phyloP scores from a whole-genome alignment of 805 yeast species.

The Phaffomyces opuntiae region DNA sequence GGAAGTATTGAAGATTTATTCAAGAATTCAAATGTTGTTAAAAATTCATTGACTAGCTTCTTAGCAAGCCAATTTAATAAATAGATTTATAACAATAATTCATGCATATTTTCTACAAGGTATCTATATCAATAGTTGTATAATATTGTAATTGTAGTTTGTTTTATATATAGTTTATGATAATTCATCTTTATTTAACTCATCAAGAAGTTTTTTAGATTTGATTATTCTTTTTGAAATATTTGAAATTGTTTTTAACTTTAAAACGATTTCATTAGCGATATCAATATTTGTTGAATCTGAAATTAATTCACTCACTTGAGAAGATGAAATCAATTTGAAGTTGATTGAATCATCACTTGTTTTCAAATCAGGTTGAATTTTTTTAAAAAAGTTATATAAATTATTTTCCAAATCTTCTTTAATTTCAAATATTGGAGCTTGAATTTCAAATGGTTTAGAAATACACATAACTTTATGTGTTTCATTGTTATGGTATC shows the following conservation, averaged over 20 bases:
- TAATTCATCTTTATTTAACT: slow-evolving; percentile 12
- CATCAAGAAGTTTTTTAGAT: slow-evolving; percentile 20
- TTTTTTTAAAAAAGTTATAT: slow-evolving; percentile 16
- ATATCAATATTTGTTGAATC: slow-evolving; percentile 30
- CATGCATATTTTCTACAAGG: not conserved
- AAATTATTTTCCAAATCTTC: slow-evolving; percentile 28
- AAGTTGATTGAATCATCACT: slow-evolving; percentile 20
- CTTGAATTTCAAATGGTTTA: slow-evolving; percentile 54
- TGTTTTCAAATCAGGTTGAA: slow-evolving; percentile 14
- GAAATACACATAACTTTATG: slow-evolving; percentile 67
- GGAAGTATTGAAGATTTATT: slow-evolving; percentile 2
- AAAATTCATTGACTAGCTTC: slow-evolving; percentile 2
- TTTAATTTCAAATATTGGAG: slow-evolving; percentile 30
- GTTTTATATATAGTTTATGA: not conserved
- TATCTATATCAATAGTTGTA: not conserved
- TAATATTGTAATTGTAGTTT: not conserved
- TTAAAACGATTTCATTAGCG: slow-evolving; percentile 23
- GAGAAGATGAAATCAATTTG: slow-evolving; percentile 17
- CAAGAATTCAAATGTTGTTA: slow-evolving; percentile 5
- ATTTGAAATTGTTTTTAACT: slow-evolving; percentile 15
- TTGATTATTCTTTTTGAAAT: slow-evolving; percentile 17
- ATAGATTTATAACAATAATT: not conserved
- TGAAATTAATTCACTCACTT: slow-evolving; percentile 25
- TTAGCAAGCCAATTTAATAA: slow-evolving; percentile 4
- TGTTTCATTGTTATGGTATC: slow-evolving; percentile 60